Base-by-base conservation (phyloP, 495 filamentous ascomycete species). In the Penicillium pancosmium region DNA sequence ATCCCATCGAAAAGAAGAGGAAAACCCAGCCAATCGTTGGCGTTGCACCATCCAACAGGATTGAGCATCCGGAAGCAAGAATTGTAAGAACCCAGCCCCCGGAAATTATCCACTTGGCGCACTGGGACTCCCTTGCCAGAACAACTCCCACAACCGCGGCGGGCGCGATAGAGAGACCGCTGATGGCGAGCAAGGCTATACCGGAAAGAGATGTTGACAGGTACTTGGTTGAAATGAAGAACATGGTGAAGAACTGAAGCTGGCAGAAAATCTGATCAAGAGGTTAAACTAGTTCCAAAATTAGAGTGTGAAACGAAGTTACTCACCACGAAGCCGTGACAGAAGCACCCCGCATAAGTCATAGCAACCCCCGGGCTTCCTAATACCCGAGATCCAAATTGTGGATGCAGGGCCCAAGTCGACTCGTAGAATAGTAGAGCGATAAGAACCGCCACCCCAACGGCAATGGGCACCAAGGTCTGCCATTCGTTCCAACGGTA, bases 191-290 rank as follows among this genome's bases (percentile, higher is more conserved):
- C 5, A 90, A 62, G 2, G 83, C 78, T 5, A 91, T 71, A 9
- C 88, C 87, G 1, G 86, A 72, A 2, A 85, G 57, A 6, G 84
- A 82, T 0, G 83, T 75, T 0, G 75, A 70, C 49, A 80, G 76
- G 50, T 74, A 80, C 54, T 84, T 82, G 27, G 88, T 79, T 9
- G 83, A 80, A 52, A 84, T 73, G 64, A 86, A 87, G 68, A 87
- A 91, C 21, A 92, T 75, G 0, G 87, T 80, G 33, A 87, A 70
- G 52, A 82, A 87, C 61, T 90, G 88, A 0, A 92, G 62, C 0
- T 79, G 75, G 46, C 64, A 57, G 43, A 77, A 77, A 15, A 82
- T 67, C 59, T 81, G 63, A 53, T 25, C 2, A 12, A 63, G 54
- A 53, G 59, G 36, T 4, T n/a, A 33, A 7, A 27, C 12, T 12